Evolutionary conservation across 2,329 filamentous ascomycete genomes (phyloP).

Genomic region (Microdochium paspali): DNA sequence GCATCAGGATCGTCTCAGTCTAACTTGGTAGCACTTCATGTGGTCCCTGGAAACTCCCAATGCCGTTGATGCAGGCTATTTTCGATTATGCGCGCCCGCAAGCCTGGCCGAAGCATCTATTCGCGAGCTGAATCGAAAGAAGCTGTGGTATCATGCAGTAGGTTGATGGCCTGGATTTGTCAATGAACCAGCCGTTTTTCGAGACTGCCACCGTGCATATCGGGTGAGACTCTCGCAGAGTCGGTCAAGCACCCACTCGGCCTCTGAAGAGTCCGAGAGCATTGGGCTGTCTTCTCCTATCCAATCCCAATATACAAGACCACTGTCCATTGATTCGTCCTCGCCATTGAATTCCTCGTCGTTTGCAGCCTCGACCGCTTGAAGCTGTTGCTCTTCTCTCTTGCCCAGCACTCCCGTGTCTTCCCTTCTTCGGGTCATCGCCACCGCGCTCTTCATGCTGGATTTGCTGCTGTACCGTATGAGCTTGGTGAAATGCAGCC

Average conservation of each 20-base stretch:
- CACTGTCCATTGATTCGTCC: slow-evolving; percentile 43
- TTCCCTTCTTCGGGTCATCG: not conserved
- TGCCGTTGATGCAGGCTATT: no score
- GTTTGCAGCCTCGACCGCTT: not conserved
- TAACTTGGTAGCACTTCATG: no score
- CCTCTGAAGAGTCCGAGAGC: slow-evolving; percentile 51
- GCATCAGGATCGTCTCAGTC: no score
- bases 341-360: slow-evolving; percentile 14
- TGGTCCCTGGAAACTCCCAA: no score
- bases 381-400: not conserved
- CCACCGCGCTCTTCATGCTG: not conserved
- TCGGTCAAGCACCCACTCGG: slow-evolving; percentile 58
- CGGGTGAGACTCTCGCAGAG: slow-evolving; percentile 52
- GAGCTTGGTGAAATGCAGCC: slow-evolving; percentile 55
- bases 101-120: no score
- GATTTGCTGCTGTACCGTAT: slow-evolving; percentile 43
- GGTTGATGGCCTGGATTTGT: no score
- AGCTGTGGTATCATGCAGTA: no score
- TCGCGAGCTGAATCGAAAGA: no score
- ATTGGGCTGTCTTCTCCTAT: slow-evolving; percentile 60
- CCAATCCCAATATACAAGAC: slow-evolving; percentile 62
- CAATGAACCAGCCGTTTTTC: not conserved
- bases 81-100: no score
- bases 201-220: slow-evolving; percentile 12
- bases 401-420: not conserved